phyloP scores from a whole-genome alignment of 768 basidiomycete species.

The Suillus brevipes region DNA sequence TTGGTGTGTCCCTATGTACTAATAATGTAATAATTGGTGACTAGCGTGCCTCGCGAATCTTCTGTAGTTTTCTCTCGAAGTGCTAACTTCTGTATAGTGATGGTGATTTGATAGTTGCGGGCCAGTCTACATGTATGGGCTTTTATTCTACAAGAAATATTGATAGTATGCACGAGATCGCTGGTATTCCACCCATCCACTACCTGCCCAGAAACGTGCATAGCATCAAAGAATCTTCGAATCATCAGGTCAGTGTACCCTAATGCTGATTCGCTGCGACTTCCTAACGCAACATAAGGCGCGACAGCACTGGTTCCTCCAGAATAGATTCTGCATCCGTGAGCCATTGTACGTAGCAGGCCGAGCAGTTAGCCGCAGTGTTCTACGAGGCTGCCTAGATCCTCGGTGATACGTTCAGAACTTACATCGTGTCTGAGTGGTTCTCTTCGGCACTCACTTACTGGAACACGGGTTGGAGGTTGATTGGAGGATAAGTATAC shows the following conservation, averaged over 20 bases:
- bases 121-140: no score
- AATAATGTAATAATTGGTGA: background rate
- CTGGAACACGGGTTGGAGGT: constrained; percentile 13
- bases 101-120: no score
- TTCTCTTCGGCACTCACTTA: constrained; percentile 19
- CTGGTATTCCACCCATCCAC: no score
- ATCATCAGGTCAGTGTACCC: no score
- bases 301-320: constrained; percentile 14
- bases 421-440: constrained; percentile 27
- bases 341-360: constrained; percentile 16
- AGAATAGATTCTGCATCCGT: constrained; percentile 26
- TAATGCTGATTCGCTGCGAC: no score
- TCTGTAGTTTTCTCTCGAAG: background rate
- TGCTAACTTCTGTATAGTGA: no score
- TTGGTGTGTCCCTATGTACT: no score
- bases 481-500: background rate
- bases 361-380: background rate
- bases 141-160: no score
- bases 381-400: background rate
- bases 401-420: background rate
- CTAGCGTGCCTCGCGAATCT: background rate
- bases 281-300: constrained; percentile 27
- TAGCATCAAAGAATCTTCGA: no score
- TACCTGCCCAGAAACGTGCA: no score
- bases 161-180: no score